Evolutionary conservation across 495 filamentous ascomycete species (phyloP).

Genomic region (Cercophora samala): DNA sequence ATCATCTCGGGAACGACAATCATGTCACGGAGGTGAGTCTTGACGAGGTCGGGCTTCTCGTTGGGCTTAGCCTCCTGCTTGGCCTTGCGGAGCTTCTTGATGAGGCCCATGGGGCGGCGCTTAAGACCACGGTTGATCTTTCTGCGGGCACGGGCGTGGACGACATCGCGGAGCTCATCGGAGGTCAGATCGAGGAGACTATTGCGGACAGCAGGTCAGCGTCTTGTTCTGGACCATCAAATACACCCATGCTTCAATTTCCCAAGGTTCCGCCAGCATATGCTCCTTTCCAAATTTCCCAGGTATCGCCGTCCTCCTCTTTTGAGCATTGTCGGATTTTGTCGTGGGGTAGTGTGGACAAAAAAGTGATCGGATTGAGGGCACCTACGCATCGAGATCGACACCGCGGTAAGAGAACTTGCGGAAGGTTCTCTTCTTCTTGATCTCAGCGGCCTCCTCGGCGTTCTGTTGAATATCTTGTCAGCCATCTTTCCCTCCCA

Average conservation of each 20-base stretch:
- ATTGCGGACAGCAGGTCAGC: slow-evolving; percentile 27
- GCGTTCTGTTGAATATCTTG: slow-evolving; percentile 58
- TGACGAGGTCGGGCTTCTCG: slow-evolving; percentile 98
- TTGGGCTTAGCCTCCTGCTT: slow-evolving; percentile 99
- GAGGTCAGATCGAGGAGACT: slow-evolving; percentile 94
- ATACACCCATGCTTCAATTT: neutral
- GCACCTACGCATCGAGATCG: slow-evolving; percentile 93
- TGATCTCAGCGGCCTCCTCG: slow-evolving; percentile 96
- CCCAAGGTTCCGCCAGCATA: neutral
- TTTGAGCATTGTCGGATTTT: slow-evolving; percentile 1
- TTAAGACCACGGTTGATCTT: slow-evolving; percentile 99
- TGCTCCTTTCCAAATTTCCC: neutral
- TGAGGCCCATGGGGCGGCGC: slow-evolving; percentile 99
- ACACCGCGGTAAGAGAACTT: slow-evolving; percentile 99
- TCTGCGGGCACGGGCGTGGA: slow-evolving; percentile 96
- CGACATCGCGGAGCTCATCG: slow-evolving; percentile 97
- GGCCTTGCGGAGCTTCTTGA: slow-evolving; percentile 99
- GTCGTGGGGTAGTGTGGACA: neutral
- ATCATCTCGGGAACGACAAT: slow-evolving; percentile 99
- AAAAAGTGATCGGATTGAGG: slow-evolving; percentile 13
- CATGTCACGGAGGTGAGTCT: slow-evolving; percentile 99
- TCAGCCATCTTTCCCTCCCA: neutral
- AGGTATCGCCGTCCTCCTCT: slow-evolving; percentile 9
- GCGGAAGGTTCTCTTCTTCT: slow-evolving; percentile 99
- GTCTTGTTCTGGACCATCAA: neutral